These are phyloP conservation scores for Penicillium paxilli DNA, from an alignment of 495 filamentous ascomycete genomes.

Conservation along the genomic window DNA sequence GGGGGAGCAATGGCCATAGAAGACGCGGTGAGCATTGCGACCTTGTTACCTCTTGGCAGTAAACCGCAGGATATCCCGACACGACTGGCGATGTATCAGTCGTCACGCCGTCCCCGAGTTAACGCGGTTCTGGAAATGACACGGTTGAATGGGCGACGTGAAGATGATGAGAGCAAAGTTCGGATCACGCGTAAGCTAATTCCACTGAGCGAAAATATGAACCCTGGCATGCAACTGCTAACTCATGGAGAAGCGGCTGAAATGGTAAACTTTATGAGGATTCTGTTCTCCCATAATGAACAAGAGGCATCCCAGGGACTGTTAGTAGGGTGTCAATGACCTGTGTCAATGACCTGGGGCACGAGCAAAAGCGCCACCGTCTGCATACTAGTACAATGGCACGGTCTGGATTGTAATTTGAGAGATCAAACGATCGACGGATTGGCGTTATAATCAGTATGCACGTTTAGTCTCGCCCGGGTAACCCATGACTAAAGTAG, in stretches of 20 bases:
- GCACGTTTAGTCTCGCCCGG: not conserved
- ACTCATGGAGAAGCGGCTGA: constrained; percentile 6
- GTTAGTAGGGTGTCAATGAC: too few species aligned
- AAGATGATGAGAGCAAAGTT: not conserved
- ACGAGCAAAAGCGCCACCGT: not conserved
- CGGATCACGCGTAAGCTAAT: constrained; percentile 11
- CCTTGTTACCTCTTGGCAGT: constrained; percentile 49
- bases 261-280: constrained; percentile 17
- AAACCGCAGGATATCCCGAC: constrained; percentile 37
- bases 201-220: not conserved
- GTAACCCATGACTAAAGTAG: not conserved
- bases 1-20: constrained; percentile 59
- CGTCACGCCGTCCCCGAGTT: constrained; percentile 34
- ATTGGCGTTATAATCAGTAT: not conserved
- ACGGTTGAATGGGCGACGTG: constrained; percentile 12
- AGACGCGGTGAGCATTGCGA: constrained; percentile 56
- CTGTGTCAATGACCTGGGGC: not conserved
- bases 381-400: too few species aligned
- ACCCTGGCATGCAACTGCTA: not conserved
- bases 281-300: constrained; percentile 16
- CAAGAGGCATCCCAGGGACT: constrained; percentile 8
- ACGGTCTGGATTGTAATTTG: not conserved
- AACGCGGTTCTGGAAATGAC: constrained; percentile 19
- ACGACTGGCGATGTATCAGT: constrained; percentile 55
- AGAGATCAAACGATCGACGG: not conserved